Evolutionary conservation across 345 rosid species (phyloP), one percentile per base, ranked within the genome.

Genomic region (Melaleuca alternifolia): DNA sequence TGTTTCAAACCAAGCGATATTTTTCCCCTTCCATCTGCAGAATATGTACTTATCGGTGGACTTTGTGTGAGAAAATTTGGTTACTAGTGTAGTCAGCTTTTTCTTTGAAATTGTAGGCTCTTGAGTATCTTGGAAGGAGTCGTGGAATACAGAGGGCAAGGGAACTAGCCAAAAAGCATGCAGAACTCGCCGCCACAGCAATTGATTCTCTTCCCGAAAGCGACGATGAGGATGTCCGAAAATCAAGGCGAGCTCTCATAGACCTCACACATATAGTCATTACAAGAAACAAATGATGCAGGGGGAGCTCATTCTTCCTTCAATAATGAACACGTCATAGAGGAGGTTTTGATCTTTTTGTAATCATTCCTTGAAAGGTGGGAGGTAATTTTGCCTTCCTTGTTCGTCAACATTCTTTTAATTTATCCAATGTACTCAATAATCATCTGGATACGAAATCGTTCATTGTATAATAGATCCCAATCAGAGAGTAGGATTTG

Each of bases 101-200:
- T 51, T 82, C 20, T 86, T 51, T 30, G 84, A 57, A 89, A 88
- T 51, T 54, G 53, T 93, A 97, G 98, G 99, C 95, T 23, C 89
- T 97, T 12, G 96, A 94, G 83, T 96, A 95, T 92, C 97, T 97
- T n/a, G 94, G 96, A 48, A 97, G 94, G 94, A 97, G 99, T 88
- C 89, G 87, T 5, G 99, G 99, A 75, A 96, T 97, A 87, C 96
- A 94, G 77, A 95, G 88, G 89, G 90, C 99, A 16, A 93, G 91
- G 90, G 99, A 97, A 86, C 91, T 95, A 84, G 98, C 99, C 7
- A 87, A 90, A 86, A 92, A 93, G 89, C 98, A 97, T 86, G 98
- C 98, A 0, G 91, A 90, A 84, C 95, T 92, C 1, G 99, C 99
- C 44, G 98, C 95, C 11, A 91, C 90, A 11, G 95, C 98, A 6